phyloP scores from a whole-genome alignment of 1,284 basidiomycete genomes.

The Puccinia brachypodii region DNA sequence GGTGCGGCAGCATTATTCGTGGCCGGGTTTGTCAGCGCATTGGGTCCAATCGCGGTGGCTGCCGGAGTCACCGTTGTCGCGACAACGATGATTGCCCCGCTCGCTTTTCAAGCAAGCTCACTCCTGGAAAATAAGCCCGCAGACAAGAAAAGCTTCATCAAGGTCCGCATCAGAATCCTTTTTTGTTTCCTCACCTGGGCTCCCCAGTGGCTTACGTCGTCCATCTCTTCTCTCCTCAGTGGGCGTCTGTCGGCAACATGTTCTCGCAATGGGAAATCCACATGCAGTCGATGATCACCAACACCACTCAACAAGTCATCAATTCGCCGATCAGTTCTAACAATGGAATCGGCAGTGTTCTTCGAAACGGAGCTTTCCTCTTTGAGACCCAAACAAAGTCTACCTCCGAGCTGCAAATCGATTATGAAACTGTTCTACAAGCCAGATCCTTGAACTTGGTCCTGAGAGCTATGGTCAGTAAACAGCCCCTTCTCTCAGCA shows the following conservation, averaged over 20 bases:
- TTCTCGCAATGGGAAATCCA: conserved; percentile 43
- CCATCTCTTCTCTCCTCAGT: neutral
- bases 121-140: neutral
- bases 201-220: neutral
- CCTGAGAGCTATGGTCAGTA: conserved; percentile 28
- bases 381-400: conserved; percentile 22
- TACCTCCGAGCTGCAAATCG: conserved; percentile 17
- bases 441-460: conserved; percentile 32
- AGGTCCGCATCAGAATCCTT: conserved; percentile 18
- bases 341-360: conserved; percentile 12
- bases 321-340: conserved; percentile 33
- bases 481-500: neutral
- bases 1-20: neutral
- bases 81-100: neutral
- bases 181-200: neutral
- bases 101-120: neutral
- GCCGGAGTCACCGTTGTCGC: neutral
- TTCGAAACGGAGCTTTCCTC: conserved; percentile 33
- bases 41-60: neutral
- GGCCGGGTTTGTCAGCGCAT: neutral
- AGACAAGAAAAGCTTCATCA: conserved; percentile 34
- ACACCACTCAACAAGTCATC: conserved; percentile 39
- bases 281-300: conserved; percentile 36
- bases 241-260: conserved; percentile 17
- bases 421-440: conserved; percentile 25